Evolutionary conservation across 257 asterid species (phyloP), one percentile per base, ranked within the genome.

Genomic region (Solanum chiquidenum): DNA sequence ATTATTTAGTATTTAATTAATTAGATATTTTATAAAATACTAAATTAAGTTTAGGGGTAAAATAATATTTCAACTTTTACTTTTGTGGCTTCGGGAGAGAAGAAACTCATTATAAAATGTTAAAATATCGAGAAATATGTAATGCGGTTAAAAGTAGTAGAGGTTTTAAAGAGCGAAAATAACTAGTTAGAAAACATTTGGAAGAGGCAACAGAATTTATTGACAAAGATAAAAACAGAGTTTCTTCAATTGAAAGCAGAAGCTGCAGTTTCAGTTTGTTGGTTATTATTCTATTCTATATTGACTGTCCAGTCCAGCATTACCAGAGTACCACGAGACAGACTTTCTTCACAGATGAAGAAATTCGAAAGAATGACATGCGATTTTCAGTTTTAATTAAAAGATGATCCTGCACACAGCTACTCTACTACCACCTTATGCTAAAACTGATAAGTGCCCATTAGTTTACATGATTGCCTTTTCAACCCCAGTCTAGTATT

Each of bases 401-500:
- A 49, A 29, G 27, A 27, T 18, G 27, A 46, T 46, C 29, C 85
- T 46, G 42, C 55, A 80, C 66, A 46, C 68, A 80, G 68, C 29
- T 35, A 46, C 42, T 49, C 40, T 86, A 84, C 87, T 12, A 38
- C 88, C 71, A 86, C 38, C 64, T 88, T 88, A 85, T 60, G 87
- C 76, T 42, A 55, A 85, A 74, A 80, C 84, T 25, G 86, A 90
- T 12, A 40, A 29, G 80, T 87, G 16, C 86, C 27, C 86, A 69
- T 87, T 82, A 62, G 76, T 89, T 88, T 83, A 86, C 83, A 79
- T 55, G 86, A 83, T 88, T 84, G 40, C 62, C 79, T 60, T 86
- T 87, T 86, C 64, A 20, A 37, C 90, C 60, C 84, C 66, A 88
- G 46, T 27, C 33, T 11, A 42, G 52, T 86, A 46, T 25, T 25